Evolutionary conservation across 1,139 yeast species (phyloP), one percentile per base, ranked within the genome.

Genomic region (Sugiyamaella xylanicola): DNA sequence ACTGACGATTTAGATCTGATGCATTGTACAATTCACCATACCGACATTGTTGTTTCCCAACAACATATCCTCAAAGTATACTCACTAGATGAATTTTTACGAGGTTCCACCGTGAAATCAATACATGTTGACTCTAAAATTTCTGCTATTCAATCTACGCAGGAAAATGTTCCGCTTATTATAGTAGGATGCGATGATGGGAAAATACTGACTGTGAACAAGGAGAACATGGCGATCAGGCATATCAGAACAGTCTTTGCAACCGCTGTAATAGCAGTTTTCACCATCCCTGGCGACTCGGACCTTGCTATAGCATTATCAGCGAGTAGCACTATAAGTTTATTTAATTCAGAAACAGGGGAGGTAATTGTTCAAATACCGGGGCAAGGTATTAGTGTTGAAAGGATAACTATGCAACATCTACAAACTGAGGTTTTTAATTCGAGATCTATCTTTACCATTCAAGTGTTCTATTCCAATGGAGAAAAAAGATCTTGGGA

Each of bases 161-260:
- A 19, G 27, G 13, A 17, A 15, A 49, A 51, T 8, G 40, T 15
- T 9, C 35, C 43, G 2, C 17, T 36, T 21, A 51, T 61, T 15
- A 54, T 61, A 13, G 58, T 57, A 1, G 65, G 65, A 1, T 59
- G 63, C 8, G 43, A 55, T 2, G 48, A 54, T 36, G 65, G 65
- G 13, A 42, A 55, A 29, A 29, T 62, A 9, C 39, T 58, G 2
- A 48, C 48, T 5, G 49, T 59, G 9, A 56, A 59, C 43, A 55
- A 59, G 29, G 44, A 47, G 9, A 43, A 54, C 4, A 39, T 56
- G 42, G 43, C 53, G 27, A 50, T 58, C 4, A 22, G 48, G 20
- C 41, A 45, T 7, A 48, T 59, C 3, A 37, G 59, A 1, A 42
- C 48, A n/a, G 44, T 59, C 8, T 62, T 63, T 51, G 61, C 65